Base-by-base conservation (phyloP, 2,329 filamentous ascomycete species). In the Aspergillus ruber region DNA sequence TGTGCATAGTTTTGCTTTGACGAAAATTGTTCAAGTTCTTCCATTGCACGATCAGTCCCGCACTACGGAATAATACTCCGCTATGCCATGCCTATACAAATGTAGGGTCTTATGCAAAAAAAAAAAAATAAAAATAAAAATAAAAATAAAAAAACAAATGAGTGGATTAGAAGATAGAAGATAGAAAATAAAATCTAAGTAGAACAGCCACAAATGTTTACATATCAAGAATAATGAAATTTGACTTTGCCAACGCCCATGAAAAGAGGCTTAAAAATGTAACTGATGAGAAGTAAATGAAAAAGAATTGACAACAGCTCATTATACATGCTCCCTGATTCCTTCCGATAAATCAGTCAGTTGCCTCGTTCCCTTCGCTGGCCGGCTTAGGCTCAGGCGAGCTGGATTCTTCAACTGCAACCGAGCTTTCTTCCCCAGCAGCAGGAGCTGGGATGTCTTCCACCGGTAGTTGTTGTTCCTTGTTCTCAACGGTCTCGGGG, bases 401-500 rank as follows among this genome's bases (percentile, higher is more conserved):
- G 32, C 61, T 58, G 12, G 62, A 59, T 43, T 62, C 56, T 46
- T 69, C 64, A 18, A 20, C 36, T 39, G 66, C 25, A 32, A 64
- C 59, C 2, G 66, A 70, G 52, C 62, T 66, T 49, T 63, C 67
- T 54, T 65, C 65, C 17, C 64, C 63, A n/a, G 52, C 66, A 40
- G 62, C 67, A 7, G 66, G 70, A 39, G 70, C 70, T 46, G 71
- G 70, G 45, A 63, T 64, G 50, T 68, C 66, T 43, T 56, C 65
- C 7, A 61, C 58, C 23, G 59, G 59, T 21, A 60, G 63, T 33
- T 60, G 63, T 33, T 67, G 65, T 20, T 64, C 59, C n/a, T 62
- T 56, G 15, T 70, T 69, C 13, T 68, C 68, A 20, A 68, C 67
- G 9, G 79, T 83, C 56, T 78, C 77, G 0, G 79, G 80, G 52